These are phyloP conservation scores for Artemisia tridentata DNA, from an alignment of 129 eudicot species.

Conservation along the genomic window DNA sequence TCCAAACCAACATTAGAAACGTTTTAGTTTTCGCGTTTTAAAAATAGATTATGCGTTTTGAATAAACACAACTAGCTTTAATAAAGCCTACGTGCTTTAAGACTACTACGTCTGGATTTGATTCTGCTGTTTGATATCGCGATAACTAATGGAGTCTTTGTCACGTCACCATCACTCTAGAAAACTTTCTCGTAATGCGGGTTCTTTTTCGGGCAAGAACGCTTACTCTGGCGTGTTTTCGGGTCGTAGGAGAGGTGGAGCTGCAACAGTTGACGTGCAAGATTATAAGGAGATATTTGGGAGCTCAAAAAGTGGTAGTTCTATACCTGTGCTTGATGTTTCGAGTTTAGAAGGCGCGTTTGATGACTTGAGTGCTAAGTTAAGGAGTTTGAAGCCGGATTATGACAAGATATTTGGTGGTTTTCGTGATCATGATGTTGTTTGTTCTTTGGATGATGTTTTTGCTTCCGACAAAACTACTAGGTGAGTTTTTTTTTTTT, in stretches of 20 bases:
- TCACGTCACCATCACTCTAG: slow-evolving; percentile 50
- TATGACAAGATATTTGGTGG: slow-evolving; percentile 71
- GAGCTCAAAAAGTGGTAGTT: slow-evolving; percentile 33
- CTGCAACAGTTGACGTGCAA: slow-evolving; percentile 19
- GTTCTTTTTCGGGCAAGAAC: slow-evolving; percentile 41
- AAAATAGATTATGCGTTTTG: no score
- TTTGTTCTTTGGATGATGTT: slow-evolving; percentile 45
- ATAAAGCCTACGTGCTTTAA: not conserved
- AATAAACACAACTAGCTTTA: not conserved
- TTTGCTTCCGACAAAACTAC: slow-evolving; percentile 12
- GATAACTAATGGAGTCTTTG: slow-evolving; percentile 46
- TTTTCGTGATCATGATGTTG: slow-evolving; percentile 35
- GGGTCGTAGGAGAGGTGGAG: slow-evolving; percentile 29
- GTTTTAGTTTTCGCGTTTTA: no score
- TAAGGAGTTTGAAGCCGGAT: slow-evolving; percentile 52
- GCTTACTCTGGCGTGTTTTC: slow-evolving; percentile 64
- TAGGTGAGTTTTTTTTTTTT: not conserved
- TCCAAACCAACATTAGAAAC: slow-evolving; percentile 9
- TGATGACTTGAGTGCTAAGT: slow-evolving; percentile 25
- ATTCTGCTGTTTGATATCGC: no score
- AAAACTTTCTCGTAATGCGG: slow-evolving; percentile 39
- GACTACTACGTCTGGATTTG: not conserved
- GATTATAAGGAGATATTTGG: slow-evolving; percentile 81
- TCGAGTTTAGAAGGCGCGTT: slow-evolving; percentile 32
- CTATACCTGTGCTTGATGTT: slow-evolving; percentile 80